Evolutionary conservation across 1,284 basidiomycete species (phyloP), one percentile per base, ranked within the genome.

Genomic region (Tilletia horrida): DNA sequence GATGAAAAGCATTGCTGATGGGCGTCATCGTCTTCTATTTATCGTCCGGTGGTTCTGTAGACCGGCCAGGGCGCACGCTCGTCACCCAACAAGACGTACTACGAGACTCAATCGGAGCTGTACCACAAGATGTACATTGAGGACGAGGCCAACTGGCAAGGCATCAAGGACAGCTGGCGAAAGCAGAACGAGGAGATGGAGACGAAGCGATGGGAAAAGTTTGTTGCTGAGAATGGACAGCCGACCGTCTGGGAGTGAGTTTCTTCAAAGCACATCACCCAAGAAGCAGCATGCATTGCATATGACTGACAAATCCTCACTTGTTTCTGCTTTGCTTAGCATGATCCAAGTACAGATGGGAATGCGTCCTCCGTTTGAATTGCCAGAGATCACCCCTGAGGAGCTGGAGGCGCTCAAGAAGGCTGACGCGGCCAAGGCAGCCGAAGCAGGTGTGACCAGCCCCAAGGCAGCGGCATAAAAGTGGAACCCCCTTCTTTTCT

Each of bases 161-260:
- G 35, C 27, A 59, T 31, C 55, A 59, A 59, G 55, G 55, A 59
- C 9, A 29, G 55, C 55, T 59, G 55, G 55, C 55, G 55, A 13
- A 59, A 59, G 55, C 55, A 59, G 55, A 59, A 59, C n/a, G 55
- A 59, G 29, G 55, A 59, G 55, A 25, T 59, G 25, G 55, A 59
- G 27, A 29, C 55, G 55, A 59, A 59, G 55, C 55, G 55, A 18
- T 59, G 55, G 55, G 55, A 59, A 29, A 59, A 59, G 55, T 59
- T 59, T n/a, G 55, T 59, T 16, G 55, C 55, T 16, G 55, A 59
- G 55, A 31, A 59, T 35, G 55, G 55, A 16, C 55, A 59, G 55
- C 55, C 55, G 3, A 59, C 6, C n/a, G 35, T 21, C 14, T 31
- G 25, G 27, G 55, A 59, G 55, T 59, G 55, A 59, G 55, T 59